Percentiles rank a stretch among this genome's conserved stretches.
phyloP scores from a whole-genome alignment of 805 yeast species.

The Helenozyma rhizophorensis region DNA sequence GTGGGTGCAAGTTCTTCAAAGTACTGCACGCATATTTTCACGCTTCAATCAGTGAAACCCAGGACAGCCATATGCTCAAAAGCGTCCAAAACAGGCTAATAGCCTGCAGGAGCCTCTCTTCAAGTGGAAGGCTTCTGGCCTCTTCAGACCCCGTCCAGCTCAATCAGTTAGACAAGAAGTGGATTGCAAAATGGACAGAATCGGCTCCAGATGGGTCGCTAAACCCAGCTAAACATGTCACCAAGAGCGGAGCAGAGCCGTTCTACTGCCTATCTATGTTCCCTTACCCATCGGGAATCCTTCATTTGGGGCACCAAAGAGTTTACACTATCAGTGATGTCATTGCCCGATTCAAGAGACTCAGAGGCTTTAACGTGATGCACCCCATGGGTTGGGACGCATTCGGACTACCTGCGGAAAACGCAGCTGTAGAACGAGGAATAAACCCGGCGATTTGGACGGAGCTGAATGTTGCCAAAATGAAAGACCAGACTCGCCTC shows the following conservation, averaged over 20 bases:
- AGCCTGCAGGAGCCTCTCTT: no score
- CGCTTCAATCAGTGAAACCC: no score
- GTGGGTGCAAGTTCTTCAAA: no score
- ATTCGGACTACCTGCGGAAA: constrained; percentile 96
- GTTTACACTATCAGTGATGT: constrained; percentile 91
- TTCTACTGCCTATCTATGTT: constrained; percentile 82
- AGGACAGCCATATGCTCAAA: no score
- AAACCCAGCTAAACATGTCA: constrained; percentile 26
- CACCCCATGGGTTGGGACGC: constrained; percentile 99
- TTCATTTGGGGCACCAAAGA: constrained; percentile 92
- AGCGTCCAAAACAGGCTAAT: no score
- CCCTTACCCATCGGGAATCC: constrained; percentile 91
- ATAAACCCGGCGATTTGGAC: constrained; percentile 87
- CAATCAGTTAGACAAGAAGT: constrained; percentile 45
- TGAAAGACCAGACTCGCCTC: constrained; percentile 75
- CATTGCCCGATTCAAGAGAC: constrained; percentile 69
- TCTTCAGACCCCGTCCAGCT: constrained; percentile 10
- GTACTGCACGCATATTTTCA: no score
- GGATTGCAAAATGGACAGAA: constrained; percentile 47
- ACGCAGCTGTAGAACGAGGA: constrained; percentile 88
- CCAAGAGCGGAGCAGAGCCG: constrained; percentile 5
- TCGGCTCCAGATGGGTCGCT: constrained; percentile 29
- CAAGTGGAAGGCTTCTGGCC: no score
- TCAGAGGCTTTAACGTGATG: constrained; percentile 71
- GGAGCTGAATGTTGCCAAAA: constrained; percentile 65